Conservation (phyloP, 2,329 filamentous ascomycete genomes). For the Ceratocystiopsis sp. region DNA sequence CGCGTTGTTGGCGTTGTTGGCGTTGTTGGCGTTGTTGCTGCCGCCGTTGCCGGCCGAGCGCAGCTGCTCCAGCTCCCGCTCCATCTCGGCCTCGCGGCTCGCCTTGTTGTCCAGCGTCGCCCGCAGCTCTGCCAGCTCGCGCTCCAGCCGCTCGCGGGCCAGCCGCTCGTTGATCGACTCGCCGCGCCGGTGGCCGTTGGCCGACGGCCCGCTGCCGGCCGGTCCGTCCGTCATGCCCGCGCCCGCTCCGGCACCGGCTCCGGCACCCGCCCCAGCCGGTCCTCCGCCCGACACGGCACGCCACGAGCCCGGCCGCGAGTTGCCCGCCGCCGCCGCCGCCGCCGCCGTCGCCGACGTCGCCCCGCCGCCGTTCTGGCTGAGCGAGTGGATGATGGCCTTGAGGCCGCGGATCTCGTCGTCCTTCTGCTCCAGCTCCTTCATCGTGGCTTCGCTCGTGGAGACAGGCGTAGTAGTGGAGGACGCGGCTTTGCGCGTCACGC, state of each 20-base stretch:
- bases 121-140: slow-evolving; percentile 65
- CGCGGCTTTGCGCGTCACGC: slow-evolving; percentile 9
- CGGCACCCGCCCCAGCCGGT: slow-evolving; percentile 13
- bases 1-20: slow-evolving; percentile 12
- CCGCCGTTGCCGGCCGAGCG: slow-evolving; percentile 23
- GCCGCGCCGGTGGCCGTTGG: slow-evolving; percentile 24
- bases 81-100: slow-evolving; percentile 65
- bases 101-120: slow-evolving; percentile 55
- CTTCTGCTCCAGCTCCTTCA: slow-evolving; percentile 76
- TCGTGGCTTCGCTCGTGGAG: slow-evolving; percentile 25
- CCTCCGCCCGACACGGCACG: too few relatives aligned
- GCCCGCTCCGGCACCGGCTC: slow-evolving; percentile 10
- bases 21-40: background rate
- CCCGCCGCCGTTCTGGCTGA: slow-evolving; percentile 57
- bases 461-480: slow-evolving; percentile 21
- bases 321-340: background rate
- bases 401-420: slow-evolving; percentile 94
- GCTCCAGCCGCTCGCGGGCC: slow-evolving; percentile 54
- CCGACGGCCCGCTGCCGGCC: slow-evolving; percentile 11
- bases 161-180: slow-evolving; percentile 38
- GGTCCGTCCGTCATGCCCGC: background rate
- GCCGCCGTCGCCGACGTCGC: background rate
- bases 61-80: slow-evolving; percentile 60
- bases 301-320: slow-evolving; percentile 10
- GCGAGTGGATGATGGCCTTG: slow-evolving; percentile 93